Base-by-base conservation (phyloP, 1,139 yeast genomes). In the Yamadazyma friedrichii region DNA sequence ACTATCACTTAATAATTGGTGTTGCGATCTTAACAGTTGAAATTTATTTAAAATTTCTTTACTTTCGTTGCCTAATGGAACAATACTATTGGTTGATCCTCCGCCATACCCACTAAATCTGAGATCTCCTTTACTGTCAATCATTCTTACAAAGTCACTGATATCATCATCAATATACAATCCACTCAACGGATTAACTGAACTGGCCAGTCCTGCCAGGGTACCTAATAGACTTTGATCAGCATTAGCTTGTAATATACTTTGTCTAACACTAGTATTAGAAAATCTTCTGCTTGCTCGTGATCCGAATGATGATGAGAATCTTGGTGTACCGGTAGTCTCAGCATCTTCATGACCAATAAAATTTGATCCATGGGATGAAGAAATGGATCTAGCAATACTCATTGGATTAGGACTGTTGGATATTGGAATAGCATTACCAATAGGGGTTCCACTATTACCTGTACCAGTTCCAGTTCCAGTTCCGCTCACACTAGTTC, bases 111-210 rank as follows among this genome's bases (percentile, higher is more conserved):
- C 38, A 31, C 63, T 54, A 39, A 70, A 60, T 35, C 78, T 57
- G 24, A 80, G 59, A 46, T 78, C 83, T 2, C 73, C 69, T 48
- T 76, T 79, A 38, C 84, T 80, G 50, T 93, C 97, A 38, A 91
- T 78, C 78, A 88, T 72, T 48, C 81, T 76, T 39, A 91, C 87
- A 65, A 91, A 91, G 41, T 84, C 88, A 42, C 85, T 79, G 22
- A 89, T 70, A 51, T 86, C 96, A 44, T 86, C 89, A 49, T 83
- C 89, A 20, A 65, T 62, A 47, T 70, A 68, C 9, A 70, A 51
- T 3, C 77, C 76, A 48, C 74, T 68, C 31, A 64, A 52, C 6
- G 76, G 74, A 17, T 59, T 67, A 8, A 45, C 51, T 15, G 58
- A 54, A 1, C 66, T 58, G n/a, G 65, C 54, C 72, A 67, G 73